Evolutionary conservation across 2,329 filamentous ascomycete genomes (phyloP), one percentile per base, ranked within the genome.

Genomic region (Dryadomyces sulphureus): DNA sequence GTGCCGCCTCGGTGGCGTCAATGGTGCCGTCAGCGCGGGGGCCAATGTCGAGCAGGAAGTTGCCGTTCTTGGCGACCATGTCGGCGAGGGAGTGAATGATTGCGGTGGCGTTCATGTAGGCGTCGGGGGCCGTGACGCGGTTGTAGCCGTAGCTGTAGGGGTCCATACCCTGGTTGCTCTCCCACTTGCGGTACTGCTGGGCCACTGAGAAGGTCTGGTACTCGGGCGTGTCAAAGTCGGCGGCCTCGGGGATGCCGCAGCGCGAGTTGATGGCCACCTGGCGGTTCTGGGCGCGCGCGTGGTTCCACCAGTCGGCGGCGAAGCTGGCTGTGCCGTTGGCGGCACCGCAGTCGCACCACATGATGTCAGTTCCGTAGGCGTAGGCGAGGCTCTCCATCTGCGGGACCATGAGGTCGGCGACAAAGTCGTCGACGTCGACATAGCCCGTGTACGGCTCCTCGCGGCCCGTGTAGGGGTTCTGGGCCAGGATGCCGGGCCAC

Each of bases 141-240:
- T 79, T 78, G 58, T 72, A 79, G 3, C 74, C 75, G 52, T 78
- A 79, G 50, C 62, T 67, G 53, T 65, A 77, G 0, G 75, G 74
- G 52, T 79, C 75, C 70, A 79, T 73, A 34, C 75, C 75, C 38
- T 65, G 64, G 57, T 70, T 79, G 36, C 61, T 69, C 58, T 79
- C 75, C 74, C 74, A 79, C 56, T 79, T 78, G 24, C 71, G 62
- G 27, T 61, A n/a, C n/a, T n/a, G 55, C 55, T 75, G 71, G 8
- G 69, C 65, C 3, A 66, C 63, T 3, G 62, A 59, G 54, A 70
- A 75, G 7, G 62, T 64, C 24, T 62, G 60, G 54, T 78, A 79
- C 55, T 79, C 75, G 0, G 75, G 75, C 1, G 74, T 79, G 55
- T 78, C 73, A 52, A 77, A 79, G 59, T 79, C 73, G 12, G 60